Conservation (phyloP, 2,329 filamentous ascomycete genomes). For the Mycogone perniciosa region DNA sequence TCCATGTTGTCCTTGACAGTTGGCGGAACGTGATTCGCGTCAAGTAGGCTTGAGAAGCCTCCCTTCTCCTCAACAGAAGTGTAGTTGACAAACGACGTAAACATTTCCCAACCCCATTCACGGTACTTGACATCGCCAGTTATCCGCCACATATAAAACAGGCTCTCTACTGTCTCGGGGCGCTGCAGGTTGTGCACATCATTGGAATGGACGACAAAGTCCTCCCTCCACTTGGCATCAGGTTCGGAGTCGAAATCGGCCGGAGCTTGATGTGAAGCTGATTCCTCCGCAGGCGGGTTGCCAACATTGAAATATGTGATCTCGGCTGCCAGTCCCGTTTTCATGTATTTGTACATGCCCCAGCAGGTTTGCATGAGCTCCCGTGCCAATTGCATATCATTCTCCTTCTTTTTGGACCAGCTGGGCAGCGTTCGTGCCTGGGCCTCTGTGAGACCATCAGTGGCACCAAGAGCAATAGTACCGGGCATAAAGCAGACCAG, state of each 20-base stretch:
- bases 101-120: conserved; percentile 99
- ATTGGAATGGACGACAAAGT: conserved; percentile 72
- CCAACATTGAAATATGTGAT: conserved; percentile 85
- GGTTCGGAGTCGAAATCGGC: conserved; percentile 44
- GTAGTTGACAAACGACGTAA: conserved; percentile 81
- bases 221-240: conserved; percentile 63
- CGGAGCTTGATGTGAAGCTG: conserved; percentile 43
- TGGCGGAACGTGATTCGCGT: conserved; percentile 69
- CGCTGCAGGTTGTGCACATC: conserved; percentile 91
- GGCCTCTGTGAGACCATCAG: conserved; percentile 67
- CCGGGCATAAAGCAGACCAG: conserved; percentile 96
- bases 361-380: conserved; percentile 97
- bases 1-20: conserved; percentile 85
- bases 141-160: conserved; percentile 99
- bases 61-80: conserved; percentile 71
- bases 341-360: conserved; percentile 90
- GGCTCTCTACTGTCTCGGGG: conserved; percentile 90
- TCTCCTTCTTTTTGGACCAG: conserved; percentile 76
- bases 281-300: conserved; percentile 56
- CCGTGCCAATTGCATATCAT: conserved; percentile 77
- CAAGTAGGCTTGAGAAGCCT: conserved; percentile 74
- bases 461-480: conserved; percentile 84
- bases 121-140: conserved; percentile 84
- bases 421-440: conserved; percentile 64
- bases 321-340: conserved; percentile 87